Evolutionary conservation across 1,139 yeast genomes (phyloP), one percentile per base, ranked within the genome.

Genomic region (Arxiozyma telluris): DNA sequence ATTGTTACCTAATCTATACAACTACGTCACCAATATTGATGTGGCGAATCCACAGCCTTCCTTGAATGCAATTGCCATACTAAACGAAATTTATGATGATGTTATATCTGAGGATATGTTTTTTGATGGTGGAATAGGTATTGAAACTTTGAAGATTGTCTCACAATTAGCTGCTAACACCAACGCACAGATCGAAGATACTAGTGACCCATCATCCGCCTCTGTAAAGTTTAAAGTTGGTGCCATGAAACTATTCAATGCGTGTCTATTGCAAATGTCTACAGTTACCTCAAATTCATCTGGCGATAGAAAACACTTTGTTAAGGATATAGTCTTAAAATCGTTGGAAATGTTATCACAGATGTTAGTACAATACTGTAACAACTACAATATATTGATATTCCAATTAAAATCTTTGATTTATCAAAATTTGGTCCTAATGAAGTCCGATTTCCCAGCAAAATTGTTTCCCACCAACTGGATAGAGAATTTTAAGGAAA

Each of bases 81-180:
- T 93, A 58, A 82, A 81, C 59, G 97, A 91, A 57, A 75, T 93
- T 41, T 84, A 90, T 59, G 94, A 87, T 65, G 97, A 91, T 64
- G 76, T 90, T 53, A 82, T 93, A 42, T 80, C 93, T 0, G 96
- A 89, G 54, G 89, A 84, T 46, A 94, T 88, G 69, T 91, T 91
- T 65, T 87, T 90, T 76, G 84, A 81, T 54, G 84, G 82, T 11
- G 87, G 87, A 1, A 75, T 84, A 42, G 91, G 90, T 0, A 59
- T 67, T 34, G 75, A 75, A 50, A 75, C 87, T 0, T 72, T 82
- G 42, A 67, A 72, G 38, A 80, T 58, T 72, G 83, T 61, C 63
- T 76, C 57, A 60, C 55, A 65, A 45, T 65, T 83, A 18, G 67
- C 84, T 45, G 55, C 66, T 5, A 67, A 43, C 23, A 20, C 20